phyloP scores from a whole-genome alignment of 208 protist genomes.

The Herpetomonas tarakana region DNA sequence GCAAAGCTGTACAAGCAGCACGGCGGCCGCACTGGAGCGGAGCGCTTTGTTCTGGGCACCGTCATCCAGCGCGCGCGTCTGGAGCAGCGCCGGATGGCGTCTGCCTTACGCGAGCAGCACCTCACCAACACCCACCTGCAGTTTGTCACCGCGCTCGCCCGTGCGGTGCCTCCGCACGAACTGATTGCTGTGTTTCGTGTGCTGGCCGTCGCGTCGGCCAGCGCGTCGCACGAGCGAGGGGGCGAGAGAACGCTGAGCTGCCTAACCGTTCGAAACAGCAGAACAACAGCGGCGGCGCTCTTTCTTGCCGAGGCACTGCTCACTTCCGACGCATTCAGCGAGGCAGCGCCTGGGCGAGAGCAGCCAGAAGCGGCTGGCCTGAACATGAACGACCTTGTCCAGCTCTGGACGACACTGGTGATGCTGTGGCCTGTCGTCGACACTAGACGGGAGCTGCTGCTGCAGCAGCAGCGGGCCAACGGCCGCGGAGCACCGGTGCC shows the following conservation, averaged over 20 bases:
- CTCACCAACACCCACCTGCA: conserved; percentile 30
- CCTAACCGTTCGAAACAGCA: conserved; percentile 3
- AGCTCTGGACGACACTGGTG: conserved; percentile 42
- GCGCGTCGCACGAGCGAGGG: neutral
- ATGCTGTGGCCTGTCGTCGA: conserved; percentile 38
- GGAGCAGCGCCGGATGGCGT: conserved; percentile 62
- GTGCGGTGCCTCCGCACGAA: conserved; percentile 22
- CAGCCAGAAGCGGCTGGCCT: conserved; percentile 3
- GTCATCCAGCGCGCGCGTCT: conserved; percentile 62
- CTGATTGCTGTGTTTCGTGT: conserved; percentile 44
- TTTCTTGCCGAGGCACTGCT: conserved; percentile 55
- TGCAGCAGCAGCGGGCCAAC: neutral
- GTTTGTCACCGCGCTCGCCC: conserved; percentile 23
- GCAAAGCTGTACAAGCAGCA: conserved; percentile 42
- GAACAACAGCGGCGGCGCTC: conserved; percentile 37
- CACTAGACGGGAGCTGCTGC: conserved; percentile 15
- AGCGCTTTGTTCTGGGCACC: conserved; percentile 45
- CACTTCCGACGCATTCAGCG: conserved; percentile 12
- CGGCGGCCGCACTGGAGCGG: conserved; percentile 14
- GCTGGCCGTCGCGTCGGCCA: conserved; percentile 8
- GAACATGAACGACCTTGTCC: conserved; percentile 20
- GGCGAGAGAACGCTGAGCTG: neutral
- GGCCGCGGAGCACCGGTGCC: conserved; percentile 1
- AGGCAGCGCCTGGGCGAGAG: neutral
- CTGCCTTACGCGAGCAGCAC: conserved; percentile 27